phyloP scores from a whole-genome alignment of 371 early-diverging fungal genomes.

The Dichotomocladium elegans region DNA sequence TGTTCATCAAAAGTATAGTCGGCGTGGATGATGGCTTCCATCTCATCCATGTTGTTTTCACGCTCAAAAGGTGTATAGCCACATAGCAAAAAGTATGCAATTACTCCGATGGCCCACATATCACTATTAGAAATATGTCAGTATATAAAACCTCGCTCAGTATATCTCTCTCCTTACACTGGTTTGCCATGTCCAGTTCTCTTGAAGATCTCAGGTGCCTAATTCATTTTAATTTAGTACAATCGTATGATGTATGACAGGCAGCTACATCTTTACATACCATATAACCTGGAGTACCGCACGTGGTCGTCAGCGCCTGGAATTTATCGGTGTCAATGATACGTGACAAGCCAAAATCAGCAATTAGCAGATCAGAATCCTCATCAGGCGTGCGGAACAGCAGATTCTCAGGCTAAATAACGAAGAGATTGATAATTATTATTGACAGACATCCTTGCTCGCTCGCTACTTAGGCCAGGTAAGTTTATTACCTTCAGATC shows the following conservation, averaged over 20 bases:
- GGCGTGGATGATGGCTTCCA: constrained; percentile 70
- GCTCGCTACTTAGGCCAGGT: neutral
- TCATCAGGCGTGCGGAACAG: constrained; percentile 74
- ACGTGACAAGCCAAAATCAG: constrained; percentile 88
- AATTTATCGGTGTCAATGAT: constrained; percentile 79
- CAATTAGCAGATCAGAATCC: constrained; percentile 72
- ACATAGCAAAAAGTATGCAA: constrained; percentile 84
- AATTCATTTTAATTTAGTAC: too few relatives aligned
- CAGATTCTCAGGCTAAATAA: constrained; percentile 77
- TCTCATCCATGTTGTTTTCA: constrained; percentile 54
- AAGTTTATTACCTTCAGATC: constrained; percentile 21
- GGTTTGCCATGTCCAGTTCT: constrained; percentile 65
- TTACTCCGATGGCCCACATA: constrained; percentile 92
- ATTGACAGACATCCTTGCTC: too few relatives aligned
- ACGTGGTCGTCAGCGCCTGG: constrained; percentile 74
- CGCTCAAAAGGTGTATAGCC: constrained; percentile 92
- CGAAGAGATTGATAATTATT: neutral
- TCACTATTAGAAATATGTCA: constrained; percentile 61
- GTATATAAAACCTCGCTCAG: constrained; percentile 21
- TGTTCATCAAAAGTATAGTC: constrained; percentile 76
- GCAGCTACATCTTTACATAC: constrained; percentile 11
- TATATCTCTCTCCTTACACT: constrained; percentile 35
- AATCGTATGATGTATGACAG: too few relatives aligned
- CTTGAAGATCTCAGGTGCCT: constrained; percentile 81
- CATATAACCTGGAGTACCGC: constrained; percentile 89